A percentile compares a stretch with the other conserved stretches of the same genome.
Conservation (phyloP, 2,329 filamentous ascomycete genomes). For the Penicillium rolfsii region DNA sequence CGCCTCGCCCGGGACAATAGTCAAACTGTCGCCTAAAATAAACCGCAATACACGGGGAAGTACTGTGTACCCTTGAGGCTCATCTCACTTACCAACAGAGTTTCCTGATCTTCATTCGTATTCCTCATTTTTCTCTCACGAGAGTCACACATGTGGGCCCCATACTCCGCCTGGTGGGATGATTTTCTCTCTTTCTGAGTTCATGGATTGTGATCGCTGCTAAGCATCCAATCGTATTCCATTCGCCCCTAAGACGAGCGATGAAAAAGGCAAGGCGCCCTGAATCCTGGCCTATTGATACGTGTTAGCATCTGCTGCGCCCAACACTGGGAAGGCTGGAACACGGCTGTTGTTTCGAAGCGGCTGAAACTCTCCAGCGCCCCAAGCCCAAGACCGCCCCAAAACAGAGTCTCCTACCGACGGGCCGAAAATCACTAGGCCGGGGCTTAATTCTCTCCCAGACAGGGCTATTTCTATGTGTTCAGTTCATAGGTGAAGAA, state of each 20-base stretch:
- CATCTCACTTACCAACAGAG: neutral
- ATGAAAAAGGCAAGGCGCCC: slow-evolving; percentile 2
- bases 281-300: neutral
- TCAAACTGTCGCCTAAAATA: neutral
- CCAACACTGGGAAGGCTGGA: neutral
- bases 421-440: neutral
- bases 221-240: slow-evolving; percentile 12
- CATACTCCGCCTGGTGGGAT: neutral
- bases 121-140: neutral
- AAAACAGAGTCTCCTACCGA: neutral
- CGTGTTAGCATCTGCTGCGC: neutral
- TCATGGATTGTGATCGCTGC: slow-evolving; percentile 3
- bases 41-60: neutral
- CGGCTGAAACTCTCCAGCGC: slow-evolving; percentile 1
- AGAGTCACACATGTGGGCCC: slow-evolving; percentile 2
- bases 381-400: neutral
- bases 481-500: neutral
- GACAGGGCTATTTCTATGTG: neutral
- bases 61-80: neutral
- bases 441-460: neutral
- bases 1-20: neutral
- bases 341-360: neutral
- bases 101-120: neutral
- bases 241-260: neutral
- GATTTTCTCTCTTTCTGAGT: neutral